phyloP scores from a whole-genome alignment of 768 basidiomycete species.

The Ramaria rubella region DNA sequence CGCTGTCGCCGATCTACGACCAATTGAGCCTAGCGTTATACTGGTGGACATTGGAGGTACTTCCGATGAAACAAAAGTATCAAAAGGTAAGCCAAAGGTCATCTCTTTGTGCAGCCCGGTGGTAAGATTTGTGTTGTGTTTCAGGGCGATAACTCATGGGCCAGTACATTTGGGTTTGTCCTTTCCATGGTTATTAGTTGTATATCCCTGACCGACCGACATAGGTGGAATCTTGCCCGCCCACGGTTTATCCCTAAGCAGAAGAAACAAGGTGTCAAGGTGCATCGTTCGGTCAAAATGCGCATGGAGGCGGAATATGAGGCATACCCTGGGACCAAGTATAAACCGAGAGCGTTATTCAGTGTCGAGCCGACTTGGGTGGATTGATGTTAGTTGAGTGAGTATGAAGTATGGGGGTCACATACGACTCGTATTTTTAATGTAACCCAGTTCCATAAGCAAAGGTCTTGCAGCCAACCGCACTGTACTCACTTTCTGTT shows the following conservation, averaged over 20 bases:
- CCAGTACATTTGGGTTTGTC: background rate
- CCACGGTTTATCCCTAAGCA: slow-evolving; percentile 21
- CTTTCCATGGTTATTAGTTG: background rate
- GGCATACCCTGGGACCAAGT: slow-evolving; percentile 12
- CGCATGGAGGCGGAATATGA: slow-evolving; percentile 18
- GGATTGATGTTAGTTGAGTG: no score
- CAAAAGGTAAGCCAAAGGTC: slow-evolving; percentile 18
- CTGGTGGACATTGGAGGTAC: slow-evolving; percentile 68
- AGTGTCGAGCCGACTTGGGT: slow-evolving; percentile 7
- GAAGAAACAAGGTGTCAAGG: slow-evolving; percentile 27
- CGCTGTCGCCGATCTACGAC: slow-evolving; percentile 46
- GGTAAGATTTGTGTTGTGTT: no score
- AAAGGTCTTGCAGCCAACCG: no score
- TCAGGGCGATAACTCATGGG: slow-evolving; percentile 4
- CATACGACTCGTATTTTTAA: no score
- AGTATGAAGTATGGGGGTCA: no score
- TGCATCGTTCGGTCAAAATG: slow-evolving; percentile 41
- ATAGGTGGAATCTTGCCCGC: slow-evolving; percentile 10
- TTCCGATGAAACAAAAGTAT: slow-evolving; percentile 30
- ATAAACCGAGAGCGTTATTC: slow-evolving; percentile 26
- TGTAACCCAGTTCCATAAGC: no score
- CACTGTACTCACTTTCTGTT: no score
- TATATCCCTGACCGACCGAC: background rate
- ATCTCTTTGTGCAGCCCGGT: no score
- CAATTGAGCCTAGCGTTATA: slow-evolving; percentile 37